Percentiles rank a stretch among this genome's conserved stretches.
phyloP scores from a whole-genome alignment of 2,329 filamentous ascomycete species.

The Penicillium sumatraense region DNA sequence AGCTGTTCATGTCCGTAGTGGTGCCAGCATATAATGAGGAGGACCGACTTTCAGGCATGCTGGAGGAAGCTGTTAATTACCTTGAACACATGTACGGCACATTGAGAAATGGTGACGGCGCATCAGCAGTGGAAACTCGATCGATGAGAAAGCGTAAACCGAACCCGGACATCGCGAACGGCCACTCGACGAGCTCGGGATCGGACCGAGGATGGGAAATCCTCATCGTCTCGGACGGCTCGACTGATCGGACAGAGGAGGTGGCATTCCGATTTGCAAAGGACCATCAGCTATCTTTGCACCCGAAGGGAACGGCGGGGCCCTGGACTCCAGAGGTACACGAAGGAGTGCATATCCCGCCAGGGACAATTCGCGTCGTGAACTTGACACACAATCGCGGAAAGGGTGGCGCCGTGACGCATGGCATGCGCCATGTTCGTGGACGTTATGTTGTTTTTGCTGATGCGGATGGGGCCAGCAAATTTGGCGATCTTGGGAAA shows the following conservation, averaged over 20 bases:
- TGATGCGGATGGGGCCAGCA: conserved; percentile 90
- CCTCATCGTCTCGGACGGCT: conserved; percentile 87
- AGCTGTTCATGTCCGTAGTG: conserved; percentile 87
- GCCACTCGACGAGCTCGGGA: conserved; percentile 35
- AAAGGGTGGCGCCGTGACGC: conserved; percentile 93
- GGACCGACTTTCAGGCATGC: conserved; percentile 77
- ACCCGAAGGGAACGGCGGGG: conserved; percentile 50
- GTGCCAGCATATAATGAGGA: conserved; percentile 97
- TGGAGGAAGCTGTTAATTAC: conserved; percentile 88
- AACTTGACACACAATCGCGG: conserved; percentile 81
- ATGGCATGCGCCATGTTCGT: conserved; percentile 89
- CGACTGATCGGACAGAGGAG: conserved; percentile 77
- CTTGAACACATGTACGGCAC: conserved; percentile 76
- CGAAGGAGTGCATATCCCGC: conserved; percentile 61
- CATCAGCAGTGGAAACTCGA: conserved; percentile 14
- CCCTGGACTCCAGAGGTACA: conserved; percentile 56
- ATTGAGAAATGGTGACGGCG: conserved; percentile 39
- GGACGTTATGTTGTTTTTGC: conserved; percentile 91
- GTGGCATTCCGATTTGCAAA: conserved; percentile 81
- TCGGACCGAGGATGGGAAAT: conserved; percentile 79
- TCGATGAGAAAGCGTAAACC: conserved; percentile 28
- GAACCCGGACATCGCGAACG: conserved; percentile 39
- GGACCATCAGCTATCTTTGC: conserved; percentile 62
- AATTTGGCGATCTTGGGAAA: conserved; percentile 81
- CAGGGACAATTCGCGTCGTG: conserved; percentile 81